Evolutionary conservation across 768 basidiomycete genomes (phyloP).

Genomic region (Kwoniella heveanensis): DNA sequence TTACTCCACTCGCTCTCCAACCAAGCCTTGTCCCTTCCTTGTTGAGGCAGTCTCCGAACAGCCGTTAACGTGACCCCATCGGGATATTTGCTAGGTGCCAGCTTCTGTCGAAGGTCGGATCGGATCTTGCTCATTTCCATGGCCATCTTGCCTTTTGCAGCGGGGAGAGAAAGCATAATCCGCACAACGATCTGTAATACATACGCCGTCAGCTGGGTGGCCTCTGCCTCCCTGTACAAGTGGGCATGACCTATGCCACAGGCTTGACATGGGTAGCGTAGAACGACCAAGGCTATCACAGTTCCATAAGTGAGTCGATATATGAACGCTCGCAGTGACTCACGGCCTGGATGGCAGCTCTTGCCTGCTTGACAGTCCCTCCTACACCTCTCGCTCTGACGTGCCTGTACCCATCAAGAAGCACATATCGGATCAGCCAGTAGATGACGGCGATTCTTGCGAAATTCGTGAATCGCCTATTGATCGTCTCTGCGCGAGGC

Average conservation of each 20-base stretch:
- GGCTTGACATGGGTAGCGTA: too few species aligned
- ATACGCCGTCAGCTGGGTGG: too few species aligned
- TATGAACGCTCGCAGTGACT: too few species aligned
- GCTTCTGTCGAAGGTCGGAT: conserved; percentile 38
- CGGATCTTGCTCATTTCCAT: conserved; percentile 43
- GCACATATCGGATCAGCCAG: conserved; percentile 25
- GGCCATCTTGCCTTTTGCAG: conserved; percentile 37
- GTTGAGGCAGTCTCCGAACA: conserved; percentile 35
- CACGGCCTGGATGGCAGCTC: conserved; percentile 29
- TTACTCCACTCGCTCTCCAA: conserved; percentile 47
- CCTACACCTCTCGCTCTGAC: conserved; percentile 46
- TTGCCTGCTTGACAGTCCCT: conserved; percentile 22
- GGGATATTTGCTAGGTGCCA: conserved; percentile 42
- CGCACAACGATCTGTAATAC: conserved; percentile 27
- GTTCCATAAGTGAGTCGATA: too few species aligned
- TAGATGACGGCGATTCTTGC: conserved; percentile 37
- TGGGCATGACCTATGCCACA: too few species aligned
- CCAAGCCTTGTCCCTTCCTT: conserved; percentile 48
- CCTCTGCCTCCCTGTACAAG: too few species aligned
- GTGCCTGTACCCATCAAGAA: conserved; percentile 43
- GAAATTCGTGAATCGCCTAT: conserved; percentile 22
- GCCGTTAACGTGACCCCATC: conserved; percentile 35
- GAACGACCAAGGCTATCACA: too few species aligned
- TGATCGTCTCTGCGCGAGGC: conserved; percentile 9
- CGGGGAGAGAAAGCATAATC: conserved; percentile 49